Base-by-base conservation (phyloP, 2,329 filamentous ascomycete genomes). In the Botrytis pseudocinerea region DNA sequence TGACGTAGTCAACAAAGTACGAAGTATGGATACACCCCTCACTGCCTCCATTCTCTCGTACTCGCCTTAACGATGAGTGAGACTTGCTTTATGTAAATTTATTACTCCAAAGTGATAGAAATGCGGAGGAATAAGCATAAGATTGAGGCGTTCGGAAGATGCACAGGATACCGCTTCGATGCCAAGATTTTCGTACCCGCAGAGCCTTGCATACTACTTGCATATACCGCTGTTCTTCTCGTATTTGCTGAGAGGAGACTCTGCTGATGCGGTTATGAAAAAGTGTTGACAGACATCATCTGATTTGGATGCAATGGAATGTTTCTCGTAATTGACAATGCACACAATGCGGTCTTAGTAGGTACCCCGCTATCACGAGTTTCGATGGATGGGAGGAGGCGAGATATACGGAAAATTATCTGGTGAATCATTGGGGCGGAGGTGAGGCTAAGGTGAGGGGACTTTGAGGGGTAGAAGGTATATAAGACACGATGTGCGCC, bases 321-420 rank as follows among this genome's bases (percentile, higher is more conserved):
- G 25, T 42, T 22, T 54, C 64, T 68, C 64, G 64, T 54, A 68
- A 54, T 68, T 54, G 64, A 32, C 64, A 2, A 25, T 38, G 46
- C 64, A 40, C 14, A 5, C n/a, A 10, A n/a, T 40, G 35, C 28
- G 40, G 32, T 62, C 32, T 32, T 3, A 4, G 46, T 20, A 25
- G 62, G 16, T 10, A 42, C 59, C 51, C 69, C 60, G 69, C 69
- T 65, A 66, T 57, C 61, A 71, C 69, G 69, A 71, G 69, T 54
- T 44, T 40, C n/a, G 57, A 71, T 57, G 51, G 51, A 25, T 2
- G n/a, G 14, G 14, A 28, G 51, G 51, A 28, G 25, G 48, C 48
- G 51, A 57, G 6, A 57, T 18, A 18, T 32, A 28, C 51, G n/a
- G n/a, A 57, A 18, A 57, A 28, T 18, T 32, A 18, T 57, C 51